Base-by-base conservation (phyloP, 2,329 filamentous ascomycete genomes). In the Trichoderma arundinaceum region DNA sequence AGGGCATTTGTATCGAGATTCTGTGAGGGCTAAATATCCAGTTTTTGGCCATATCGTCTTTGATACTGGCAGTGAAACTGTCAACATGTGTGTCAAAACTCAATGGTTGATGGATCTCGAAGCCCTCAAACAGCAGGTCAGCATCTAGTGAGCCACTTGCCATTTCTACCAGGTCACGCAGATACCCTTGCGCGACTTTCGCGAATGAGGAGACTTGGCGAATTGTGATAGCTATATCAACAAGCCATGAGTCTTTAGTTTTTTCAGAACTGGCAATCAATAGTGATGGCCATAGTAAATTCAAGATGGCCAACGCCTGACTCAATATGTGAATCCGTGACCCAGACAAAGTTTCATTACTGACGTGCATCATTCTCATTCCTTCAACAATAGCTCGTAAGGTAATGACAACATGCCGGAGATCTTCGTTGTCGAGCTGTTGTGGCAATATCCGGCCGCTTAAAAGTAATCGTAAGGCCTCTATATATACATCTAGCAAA, bases 401-500 rank as follows among this genome's bases (percentile, higher is more conserved):
- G 0, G 80, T 68, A 6, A 69, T 67, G 12, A 76, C 56, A 19
- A 81, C 64, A 15, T 77, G 74, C 7, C 69, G 69, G 60, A 80
- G 65, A 58, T 74, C 73, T 4, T 74, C 74, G 13, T 75, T 73
- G 22, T 69, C 71, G 19, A 83, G 72, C 64, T 81, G 78, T 38
- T 71, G 74, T 13, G 80, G 74, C 19, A 81, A 66, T 17, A 73
- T 73, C 6, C 75, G 73, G 15, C 71, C 71, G 5, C 71, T 72
- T 17, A 84, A 71, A 3, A 78, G 69, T 12, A 71, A 69, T 33
- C 75, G 72, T 8, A 86, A 66, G 2, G 82, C 83, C 33, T 77
- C 75, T 22, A 76, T 73, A 68, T 86, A 87, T 17, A 84, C 77
- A 49, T 85, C 80, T 7, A 87, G 69, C 53, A 88, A 71, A 13